These are phyloP conservation scores for Solanum hybrid DNA, from an alignment of 305 asterid genomes.

Conservation along the genomic window DNA sequence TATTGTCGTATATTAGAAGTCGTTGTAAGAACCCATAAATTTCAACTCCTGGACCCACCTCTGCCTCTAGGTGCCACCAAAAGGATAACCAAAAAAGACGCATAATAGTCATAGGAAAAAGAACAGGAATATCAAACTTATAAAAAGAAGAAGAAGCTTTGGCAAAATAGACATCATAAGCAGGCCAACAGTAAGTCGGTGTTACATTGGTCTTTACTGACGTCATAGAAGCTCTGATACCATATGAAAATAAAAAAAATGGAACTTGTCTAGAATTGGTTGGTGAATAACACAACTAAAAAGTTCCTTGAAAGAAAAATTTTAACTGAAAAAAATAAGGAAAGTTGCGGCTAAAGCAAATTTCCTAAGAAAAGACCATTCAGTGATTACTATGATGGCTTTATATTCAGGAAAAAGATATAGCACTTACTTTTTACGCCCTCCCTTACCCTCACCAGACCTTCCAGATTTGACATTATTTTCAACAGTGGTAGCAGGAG, in stretches of 20 bases:
- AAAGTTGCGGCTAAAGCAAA: neutral
- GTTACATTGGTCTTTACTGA: neutral
- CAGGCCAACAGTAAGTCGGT: neutral
- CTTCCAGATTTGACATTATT: conserved; percentile 64
- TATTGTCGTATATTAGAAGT: neutral
- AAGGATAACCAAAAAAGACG: neutral
- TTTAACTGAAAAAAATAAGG: neutral
- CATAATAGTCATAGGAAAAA: neutral
- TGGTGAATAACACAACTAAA: neutral
- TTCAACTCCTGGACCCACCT: neutral
- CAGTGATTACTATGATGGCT: neutral
- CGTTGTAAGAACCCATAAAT: neutral
- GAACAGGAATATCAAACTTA: neutral
- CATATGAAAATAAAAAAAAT: neutral
- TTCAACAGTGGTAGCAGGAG: conserved; percentile 42
- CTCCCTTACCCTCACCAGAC: conserved; percentile 76
- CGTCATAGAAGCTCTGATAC: neutral
- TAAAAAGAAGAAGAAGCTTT: neutral
- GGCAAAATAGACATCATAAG: neutral
- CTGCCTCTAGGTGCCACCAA: neutral
- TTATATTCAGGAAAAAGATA: neutral
- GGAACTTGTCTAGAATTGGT: neutral
- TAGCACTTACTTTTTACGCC: conserved; percentile 73
- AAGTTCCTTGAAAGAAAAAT: neutral
- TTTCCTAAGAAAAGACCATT: neutral